Conservation (phyloP, 257 asterid species). For the Salvia miltiorrhiza region DNA sequence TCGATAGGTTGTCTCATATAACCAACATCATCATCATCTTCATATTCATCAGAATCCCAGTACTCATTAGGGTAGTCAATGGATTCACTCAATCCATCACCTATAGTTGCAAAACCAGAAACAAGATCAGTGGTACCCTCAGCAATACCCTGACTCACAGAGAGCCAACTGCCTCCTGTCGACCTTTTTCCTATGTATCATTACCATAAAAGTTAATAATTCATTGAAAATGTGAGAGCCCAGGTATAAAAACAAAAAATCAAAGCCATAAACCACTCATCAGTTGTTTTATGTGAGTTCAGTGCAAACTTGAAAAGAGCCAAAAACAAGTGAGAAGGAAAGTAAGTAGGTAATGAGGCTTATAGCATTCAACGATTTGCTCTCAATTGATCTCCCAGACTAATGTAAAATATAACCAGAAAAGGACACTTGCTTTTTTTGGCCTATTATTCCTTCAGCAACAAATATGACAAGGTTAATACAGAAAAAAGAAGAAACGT, state of each 20-base stretch:
- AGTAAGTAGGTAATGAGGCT: background rate
- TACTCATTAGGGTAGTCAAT: slow-evolving; percentile 85
- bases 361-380: background rate
- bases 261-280: background rate
- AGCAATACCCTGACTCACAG: slow-evolving; percentile 93
- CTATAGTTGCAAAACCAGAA: slow-evolving; percentile 97
- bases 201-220: slow-evolving; percentile 19
- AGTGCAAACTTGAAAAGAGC: background rate
- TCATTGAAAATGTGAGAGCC: slow-evolving; percentile 13
- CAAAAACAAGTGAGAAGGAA: background rate
- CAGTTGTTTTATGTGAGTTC: slow-evolving; percentile 2
- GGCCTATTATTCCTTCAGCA: background rate
- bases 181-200: slow-evolving; percentile 57
- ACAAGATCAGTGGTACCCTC: slow-evolving; percentile 94
- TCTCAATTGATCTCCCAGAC: background rate
- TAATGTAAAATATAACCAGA: background rate
- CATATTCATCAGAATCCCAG: slow-evolving; percentile 98
- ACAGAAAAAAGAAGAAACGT: background rate
- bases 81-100: slow-evolving; percentile 84
- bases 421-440: background rate
- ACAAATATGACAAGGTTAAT: background rate
- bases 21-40: slow-evolving; percentile 93
- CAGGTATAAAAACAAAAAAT: background rate
- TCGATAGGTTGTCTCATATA: slow-evolving; percentile 98
- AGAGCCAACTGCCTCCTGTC: slow-evolving; percentile 81